These are phyloP conservation scores for Prinsepia uniflora DNA, from an alignment of 306 rosid species.

Conservation along the genomic window DNA sequence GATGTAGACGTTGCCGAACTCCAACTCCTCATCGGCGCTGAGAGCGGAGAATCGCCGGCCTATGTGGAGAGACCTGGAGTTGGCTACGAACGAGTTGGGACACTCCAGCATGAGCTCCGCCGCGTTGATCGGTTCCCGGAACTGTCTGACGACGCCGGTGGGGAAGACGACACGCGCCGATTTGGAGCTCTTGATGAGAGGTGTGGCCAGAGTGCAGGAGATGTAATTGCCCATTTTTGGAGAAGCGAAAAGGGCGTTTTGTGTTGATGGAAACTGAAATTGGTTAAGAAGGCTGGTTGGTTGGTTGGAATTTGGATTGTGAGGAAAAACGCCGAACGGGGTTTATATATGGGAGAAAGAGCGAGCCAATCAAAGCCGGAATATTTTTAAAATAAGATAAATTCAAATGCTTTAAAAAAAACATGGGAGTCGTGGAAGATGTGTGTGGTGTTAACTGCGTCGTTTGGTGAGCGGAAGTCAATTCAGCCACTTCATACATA, in stretches of 20 bases:
- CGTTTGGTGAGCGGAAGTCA: neutral
- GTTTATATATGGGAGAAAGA: conserved; percentile 12
- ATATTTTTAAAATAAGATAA: neutral
- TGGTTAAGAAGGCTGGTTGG: neutral
- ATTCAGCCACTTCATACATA: too few species aligned
- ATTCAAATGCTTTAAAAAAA: neutral
- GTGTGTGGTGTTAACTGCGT: neutral
- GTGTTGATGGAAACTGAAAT: neutral
- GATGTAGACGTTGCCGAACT: conserved; percentile 64
- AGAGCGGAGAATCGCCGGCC: conserved; percentile 70
- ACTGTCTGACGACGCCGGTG: conserved; percentile 67
- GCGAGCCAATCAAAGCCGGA: conserved; percentile 17
- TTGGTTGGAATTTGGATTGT: neutral
- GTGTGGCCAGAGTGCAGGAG: conserved; percentile 67
- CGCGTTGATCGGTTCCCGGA: conserved; percentile 49
- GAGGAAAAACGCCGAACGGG: neutral
- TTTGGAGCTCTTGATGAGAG: conserved; percentile 51
- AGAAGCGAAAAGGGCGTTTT: too few species aligned
- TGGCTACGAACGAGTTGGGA: conserved; percentile 50
- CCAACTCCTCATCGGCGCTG: conserved; percentile 72
- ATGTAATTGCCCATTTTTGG: conserved; percentile 66
- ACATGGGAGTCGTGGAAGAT: neutral
- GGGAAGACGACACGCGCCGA: conserved; percentile 68
- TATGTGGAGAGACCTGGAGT: conserved; percentile 61
- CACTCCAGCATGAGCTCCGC: conserved; percentile 90